phyloP scores from a whole-genome alignment of 169 alveolate genomes.

The Ichthyophthirius multifiliis region DNA sequence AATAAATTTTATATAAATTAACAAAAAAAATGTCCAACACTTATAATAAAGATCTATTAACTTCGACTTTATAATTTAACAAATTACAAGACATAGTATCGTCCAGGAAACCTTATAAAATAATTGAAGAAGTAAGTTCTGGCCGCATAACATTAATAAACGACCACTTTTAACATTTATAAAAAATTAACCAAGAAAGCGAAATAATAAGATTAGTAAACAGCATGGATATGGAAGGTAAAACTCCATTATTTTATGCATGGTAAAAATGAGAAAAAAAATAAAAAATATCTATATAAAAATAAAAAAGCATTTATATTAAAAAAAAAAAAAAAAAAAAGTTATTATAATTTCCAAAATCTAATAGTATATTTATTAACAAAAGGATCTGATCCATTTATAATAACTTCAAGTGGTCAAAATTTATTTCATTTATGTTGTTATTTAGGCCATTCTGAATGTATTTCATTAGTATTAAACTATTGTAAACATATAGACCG shows the following conservation, averaged over 20 bases:
- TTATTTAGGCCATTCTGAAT: slow-evolving; percentile 64
- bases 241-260: slow-evolving; percentile 45
- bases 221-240: slow-evolving; percentile 38
- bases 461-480: slow-evolving; percentile 50
- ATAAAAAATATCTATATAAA: neutral
- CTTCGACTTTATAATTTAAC: too few relatives aligned
- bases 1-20: too few relatives aligned
- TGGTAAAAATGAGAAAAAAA: slow-evolving; percentile 16
- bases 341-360: slow-evolving; percentile 66
- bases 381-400: slow-evolving; percentile 67
- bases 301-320: neutral
- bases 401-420: slow-evolving; percentile 47
- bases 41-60: too few relatives aligned
- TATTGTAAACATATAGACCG: slow-evolving; percentile 46
- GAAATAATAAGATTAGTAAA: slow-evolving; percentile 18
- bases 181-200: neutral
- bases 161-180: neutral
- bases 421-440: slow-evolving; percentile 65
- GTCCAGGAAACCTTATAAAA: too few relatives aligned
- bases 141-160: slow-evolving; percentile 12
- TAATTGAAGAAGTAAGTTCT: neutral
- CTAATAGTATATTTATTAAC: slow-evolving; percentile 70
- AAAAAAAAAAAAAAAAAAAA: neutral
- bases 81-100: too few relatives aligned
- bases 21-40: too few relatives aligned